phyloP scores from a whole-genome alignment of 164 flowering plant genomes.

The Vitis rupestris region DNA sequence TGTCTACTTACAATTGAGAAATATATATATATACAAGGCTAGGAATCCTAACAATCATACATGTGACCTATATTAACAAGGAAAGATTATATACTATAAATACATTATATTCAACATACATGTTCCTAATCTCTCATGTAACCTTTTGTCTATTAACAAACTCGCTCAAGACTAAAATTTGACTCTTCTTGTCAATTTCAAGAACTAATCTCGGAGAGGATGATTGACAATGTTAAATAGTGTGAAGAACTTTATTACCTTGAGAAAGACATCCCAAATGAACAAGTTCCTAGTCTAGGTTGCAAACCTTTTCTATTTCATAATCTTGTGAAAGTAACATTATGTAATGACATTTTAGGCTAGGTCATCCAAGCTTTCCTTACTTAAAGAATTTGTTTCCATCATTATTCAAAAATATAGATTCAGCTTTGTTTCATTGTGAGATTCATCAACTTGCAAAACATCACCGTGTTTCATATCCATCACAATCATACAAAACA shows the following conservation, averaged over 20 bases:
- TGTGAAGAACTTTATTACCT: no score
- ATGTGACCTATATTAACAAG: no score
- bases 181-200: conserved; percentile 4
- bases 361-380: neutral
- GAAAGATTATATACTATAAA: no score
- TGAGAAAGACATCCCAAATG: no score
- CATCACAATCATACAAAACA: conserved; percentile 3
- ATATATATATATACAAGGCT: no score
- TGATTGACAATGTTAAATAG: neutral
- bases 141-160: neutral
- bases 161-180: neutral
- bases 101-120: neutral
- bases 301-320: no score
- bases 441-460: neutral
- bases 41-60: no score
- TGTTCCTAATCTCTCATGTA: neutral
- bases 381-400: conserved; percentile 2
- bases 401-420: conserved; percentile 1
- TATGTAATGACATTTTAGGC: no score
- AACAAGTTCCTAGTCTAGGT: no score
- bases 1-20: no score
- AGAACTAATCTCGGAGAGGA: neutral
- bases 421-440: neutral
- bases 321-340: no score
- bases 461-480: neutral